Base-by-base conservation (phyloP, 306 rosid species). In the Spatholobus suberectus region DNA sequence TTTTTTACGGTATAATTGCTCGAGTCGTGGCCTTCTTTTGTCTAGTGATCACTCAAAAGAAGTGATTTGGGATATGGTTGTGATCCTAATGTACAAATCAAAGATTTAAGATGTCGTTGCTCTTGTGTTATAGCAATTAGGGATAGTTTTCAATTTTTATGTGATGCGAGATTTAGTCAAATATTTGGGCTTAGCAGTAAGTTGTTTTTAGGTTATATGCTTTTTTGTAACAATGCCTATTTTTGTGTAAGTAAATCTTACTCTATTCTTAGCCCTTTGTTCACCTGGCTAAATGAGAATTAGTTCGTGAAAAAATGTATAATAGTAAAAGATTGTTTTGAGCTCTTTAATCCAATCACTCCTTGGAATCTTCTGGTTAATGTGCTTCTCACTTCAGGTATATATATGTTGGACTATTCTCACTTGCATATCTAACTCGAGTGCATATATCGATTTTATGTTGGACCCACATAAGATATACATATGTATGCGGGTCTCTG, bases 1-100 rank as follows among this genome's bases (percentile, higher is more conserved):
- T 91, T 74, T 0, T 82, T 3, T 69, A 78, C 4, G 94, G 96
- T n/a, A 12, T 91, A 46, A 1, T 86, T 59, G 84, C 89, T 29
- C 81, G 96, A 47, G 11, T 62, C 11, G 21, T 82, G 47, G 94
- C 97, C n/a, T 91, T 62, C 84, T n/a, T 81, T 81, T 83, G 86
- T 77, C 21, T 83, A 5, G 9, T 83, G 17, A 3, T 77, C 49
- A 77, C 83, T 15, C 83, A 59, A 59, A 77, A 77, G 86, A 83
- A 83, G 57, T 70, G 68, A 77, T 70, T 57, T 40, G 23, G 34
- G 29, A 67, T 40, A 38, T 23, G 21, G 4, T 40, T 46, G 10
- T 68, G 6, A 37, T 59, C 44, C 20, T 76, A 26, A 10, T 61
- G 58, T 29, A 61, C 46, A 76, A 59, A 76, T 27, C 59, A 76